Conservation (phyloP, 805 yeast species). For the Kuraishia hungarica region DNA sequence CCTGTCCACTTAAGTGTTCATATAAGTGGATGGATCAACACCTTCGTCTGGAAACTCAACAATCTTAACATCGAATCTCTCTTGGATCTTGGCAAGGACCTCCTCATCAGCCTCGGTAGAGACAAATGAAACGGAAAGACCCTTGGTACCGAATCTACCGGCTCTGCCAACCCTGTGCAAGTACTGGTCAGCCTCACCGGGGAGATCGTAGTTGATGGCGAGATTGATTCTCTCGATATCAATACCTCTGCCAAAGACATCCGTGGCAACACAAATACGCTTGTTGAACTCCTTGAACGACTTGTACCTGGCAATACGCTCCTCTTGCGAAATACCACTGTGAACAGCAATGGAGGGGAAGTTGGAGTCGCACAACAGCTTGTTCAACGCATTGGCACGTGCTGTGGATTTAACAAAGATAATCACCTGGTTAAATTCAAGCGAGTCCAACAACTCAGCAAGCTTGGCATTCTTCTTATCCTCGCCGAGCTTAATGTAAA, state of each 20-base stretch:
- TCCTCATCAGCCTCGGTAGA: constrained; percentile 81
- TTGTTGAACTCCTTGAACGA: constrained; percentile 96
- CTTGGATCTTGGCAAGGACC: constrained; percentile 87
- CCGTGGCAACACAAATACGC: constrained; percentile 97
- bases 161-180: constrained; percentile 99
- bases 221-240: constrained; percentile 97
- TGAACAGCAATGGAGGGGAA: constrained; percentile 98
- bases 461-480: constrained; percentile 88
- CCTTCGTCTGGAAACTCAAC: constrained; percentile 96
- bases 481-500: constrained; percentile 83
- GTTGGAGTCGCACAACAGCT: constrained; percentile 80
- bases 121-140: constrained; percentile 89
- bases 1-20: constrained; percentile 26
- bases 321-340: constrained; percentile 93
- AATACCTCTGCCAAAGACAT: constrained; percentile 98
- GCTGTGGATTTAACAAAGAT: constrained; percentile 87
- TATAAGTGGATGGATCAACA: constrained; percentile 94
- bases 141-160: constrained; percentile 99
- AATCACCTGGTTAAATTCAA: constrained; percentile 97
- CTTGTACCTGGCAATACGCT: constrained; percentile 94
- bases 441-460: constrained; percentile 84
- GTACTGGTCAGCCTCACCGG: constrained; percentile 94
- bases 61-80: constrained; percentile 93
- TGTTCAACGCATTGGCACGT: constrained; percentile 89
- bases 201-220: constrained; percentile 96